A percentile compares a stretch with the other conserved stretches of the same genome.
Conservation (phyloP, 768 basidiomycete genomes). For the Lentinus brumalis region DNA sequence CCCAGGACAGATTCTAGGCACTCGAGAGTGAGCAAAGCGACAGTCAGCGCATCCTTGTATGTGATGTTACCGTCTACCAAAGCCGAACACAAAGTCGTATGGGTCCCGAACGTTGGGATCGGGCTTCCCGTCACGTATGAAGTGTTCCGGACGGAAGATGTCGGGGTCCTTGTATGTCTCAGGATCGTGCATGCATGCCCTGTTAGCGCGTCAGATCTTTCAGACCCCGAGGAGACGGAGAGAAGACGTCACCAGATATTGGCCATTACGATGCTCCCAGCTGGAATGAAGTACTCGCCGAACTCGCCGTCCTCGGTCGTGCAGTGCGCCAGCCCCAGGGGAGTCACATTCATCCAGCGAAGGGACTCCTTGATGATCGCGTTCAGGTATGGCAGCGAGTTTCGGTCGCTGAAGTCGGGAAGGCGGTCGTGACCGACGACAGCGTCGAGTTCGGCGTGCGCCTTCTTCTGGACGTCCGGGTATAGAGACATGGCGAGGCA, state of each 20-base stretch:
- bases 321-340: constrained; percentile 6
- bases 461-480: constrained; percentile 34
- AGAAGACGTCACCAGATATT: constrained; percentile 23
- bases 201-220: background rate
- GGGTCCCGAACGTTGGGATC: background rate
- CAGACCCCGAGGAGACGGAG: too few relatives aligned
- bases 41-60: too few relatives aligned
- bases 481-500: constrained; percentile 24
- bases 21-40: too few relatives aligned
- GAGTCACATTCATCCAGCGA: constrained; percentile 15
- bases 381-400: constrained; percentile 27
- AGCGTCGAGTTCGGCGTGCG: constrained; percentile 40
- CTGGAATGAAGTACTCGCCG: constrained; percentile 3
- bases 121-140: background rate
- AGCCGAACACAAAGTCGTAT: constrained; percentile 21
- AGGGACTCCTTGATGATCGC: constrained; percentile 35
- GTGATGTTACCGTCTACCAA: constrained; percentile 29
- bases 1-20: constrained; percentile 21
- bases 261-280: background rate
- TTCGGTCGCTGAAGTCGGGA: constrained; percentile 27
- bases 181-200: constrained; percentile 13
- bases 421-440: constrained; percentile 35
- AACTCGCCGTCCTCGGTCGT: constrained; percentile 1
- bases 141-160: constrained; percentile 6
- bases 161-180: constrained; percentile 4